phyloP scores from a whole-genome alignment of 805 yeast species.

The Spathaspora boniae region DNA sequence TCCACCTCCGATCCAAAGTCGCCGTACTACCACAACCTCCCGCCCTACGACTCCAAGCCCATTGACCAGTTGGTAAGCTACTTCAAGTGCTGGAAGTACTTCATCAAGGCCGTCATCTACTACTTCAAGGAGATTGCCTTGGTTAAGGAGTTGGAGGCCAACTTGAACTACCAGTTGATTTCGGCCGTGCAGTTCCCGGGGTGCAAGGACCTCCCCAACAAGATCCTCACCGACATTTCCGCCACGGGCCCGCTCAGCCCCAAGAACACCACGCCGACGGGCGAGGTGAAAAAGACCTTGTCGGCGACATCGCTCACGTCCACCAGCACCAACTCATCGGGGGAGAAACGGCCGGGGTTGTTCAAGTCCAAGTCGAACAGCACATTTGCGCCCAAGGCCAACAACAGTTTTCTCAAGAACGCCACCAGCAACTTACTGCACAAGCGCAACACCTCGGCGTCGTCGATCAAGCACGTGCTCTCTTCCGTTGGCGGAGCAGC shows the following conservation, averaged over 20 bases:
- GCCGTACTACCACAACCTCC: slow-evolving; percentile 40
- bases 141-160: slow-evolving; percentile 44
- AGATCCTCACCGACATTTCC: slow-evolving; percentile 8
- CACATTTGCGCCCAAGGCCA: slow-evolving; percentile 11
- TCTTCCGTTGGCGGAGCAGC: slow-evolving; percentile 1
- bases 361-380: slow-evolving; percentile 22
- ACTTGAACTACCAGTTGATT: slow-evolving; percentile 35
- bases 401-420: slow-evolving; percentile 12
- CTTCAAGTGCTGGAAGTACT: slow-evolving; percentile 40
- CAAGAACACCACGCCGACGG: slow-evolving; percentile 8
- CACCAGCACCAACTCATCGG: not conserved
- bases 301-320: slow-evolving; percentile 8
- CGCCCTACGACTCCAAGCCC: slow-evolving; percentile 35
- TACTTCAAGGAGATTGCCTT: slow-evolving; percentile 43
- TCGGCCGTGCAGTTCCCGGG: slow-evolving; percentile 40
- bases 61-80: slow-evolving; percentile 34
- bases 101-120: slow-evolving; percentile 33
- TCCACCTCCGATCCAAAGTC: slow-evolving; percentile 32
- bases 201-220: slow-evolving; percentile 37
- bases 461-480: slow-evolving; percentile 8
- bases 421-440: slow-evolving; percentile 10
- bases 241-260: slow-evolving; percentile 1
- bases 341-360: slow-evolving; percentile 19
- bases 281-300: slow-evolving; percentile 11
- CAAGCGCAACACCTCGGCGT: slow-evolving; percentile 13